A percentile compares a stretch with the other conserved stretches of the same genome.
phyloP scores from a whole-genome alignment of 306 rosid genomes.

The Quercus wislizeni region DNA sequence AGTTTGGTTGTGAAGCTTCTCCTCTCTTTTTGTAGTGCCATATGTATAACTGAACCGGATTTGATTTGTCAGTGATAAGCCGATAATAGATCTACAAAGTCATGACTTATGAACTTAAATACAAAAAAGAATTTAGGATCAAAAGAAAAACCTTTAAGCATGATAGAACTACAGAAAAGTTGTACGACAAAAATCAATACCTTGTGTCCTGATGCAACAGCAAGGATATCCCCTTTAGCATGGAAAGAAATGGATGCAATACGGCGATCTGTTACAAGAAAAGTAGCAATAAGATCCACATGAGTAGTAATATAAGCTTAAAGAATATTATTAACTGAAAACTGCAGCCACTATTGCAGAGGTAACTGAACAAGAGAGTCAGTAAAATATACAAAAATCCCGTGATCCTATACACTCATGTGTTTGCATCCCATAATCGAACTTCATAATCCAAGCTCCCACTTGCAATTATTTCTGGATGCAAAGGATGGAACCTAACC shows the following conservation, averaged over 20 bases:
- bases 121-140: neutral
- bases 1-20: conserved; percentile 25
- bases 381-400: conserved; percentile 34
- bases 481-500: conserved; percentile 56
- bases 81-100: conserved; percentile 2
- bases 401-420: conserved; percentile 34
- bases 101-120: conserved; percentile 8
- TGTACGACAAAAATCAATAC: conserved; percentile 10
- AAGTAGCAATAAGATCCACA: conserved; percentile 8
- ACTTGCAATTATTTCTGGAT: conserved; percentile 38
- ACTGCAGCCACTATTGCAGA: neutral
- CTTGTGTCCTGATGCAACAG: conserved; percentile 56
- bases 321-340: neutral
- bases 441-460: conserved; percentile 55
- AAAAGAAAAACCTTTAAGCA: neutral
- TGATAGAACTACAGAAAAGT: conserved; percentile 1
- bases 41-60: conserved; percentile 34
- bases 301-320: neutral
- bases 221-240: conserved; percentile 51
- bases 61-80: neutral
- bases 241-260: conserved; percentile 53
- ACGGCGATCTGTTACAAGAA: conserved; percentile 30
- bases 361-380: neutral
- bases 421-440: conserved; percentile 43
- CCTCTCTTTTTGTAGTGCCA: conserved; percentile 40